These are phyloP conservation scores for Magnaporthiopsis incrustans DNA, from an alignment of 2,329 filamentous ascomycete genomes.

Conservation along the genomic window DNA sequence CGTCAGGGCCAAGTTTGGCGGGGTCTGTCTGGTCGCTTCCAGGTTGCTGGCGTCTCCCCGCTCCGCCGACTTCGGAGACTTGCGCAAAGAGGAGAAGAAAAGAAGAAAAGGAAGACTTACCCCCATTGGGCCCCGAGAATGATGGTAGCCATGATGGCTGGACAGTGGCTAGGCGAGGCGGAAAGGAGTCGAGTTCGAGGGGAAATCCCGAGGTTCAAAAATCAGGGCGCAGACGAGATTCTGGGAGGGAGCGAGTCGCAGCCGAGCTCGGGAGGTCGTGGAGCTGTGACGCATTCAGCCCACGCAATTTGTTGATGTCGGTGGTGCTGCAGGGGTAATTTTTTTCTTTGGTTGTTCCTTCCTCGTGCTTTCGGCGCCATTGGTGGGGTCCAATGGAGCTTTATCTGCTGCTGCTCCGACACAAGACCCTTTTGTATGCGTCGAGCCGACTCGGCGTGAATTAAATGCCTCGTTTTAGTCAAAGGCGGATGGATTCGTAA, in stretches of 20 bases:
- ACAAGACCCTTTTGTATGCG: too few relatives aligned
- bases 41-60: slow-evolving; percentile 3
- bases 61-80: slow-evolving; percentile 4
- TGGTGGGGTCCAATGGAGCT: too few relatives aligned
- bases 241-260: not conserved
- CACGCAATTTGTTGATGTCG: not conserved
- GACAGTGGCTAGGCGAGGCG: not conserved
- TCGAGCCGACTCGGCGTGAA: too few relatives aligned
- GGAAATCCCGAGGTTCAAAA: not conserved
- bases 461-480: too few relatives aligned
- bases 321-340: not conserved
- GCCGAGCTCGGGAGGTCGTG: not conserved
- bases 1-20: not conserved
- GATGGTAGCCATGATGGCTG: slow-evolving; percentile 39
- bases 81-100: not conserved
- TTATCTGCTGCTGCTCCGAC: too few relatives aligned
- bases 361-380: too few relatives aligned
- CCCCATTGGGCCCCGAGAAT: slow-evolving; percentile 55
- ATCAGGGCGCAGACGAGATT: not conserved
- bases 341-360: too few relatives aligned
- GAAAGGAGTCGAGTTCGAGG: not conserved
- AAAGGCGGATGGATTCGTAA: too few relatives aligned
- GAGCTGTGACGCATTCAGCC: not conserved
- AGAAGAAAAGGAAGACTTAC: slow-evolving; percentile 22
- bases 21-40: too few relatives aligned